Conservation (phyloP, 106 monocot genomes). For the Dendrobium chrysotoxum region DNA sequence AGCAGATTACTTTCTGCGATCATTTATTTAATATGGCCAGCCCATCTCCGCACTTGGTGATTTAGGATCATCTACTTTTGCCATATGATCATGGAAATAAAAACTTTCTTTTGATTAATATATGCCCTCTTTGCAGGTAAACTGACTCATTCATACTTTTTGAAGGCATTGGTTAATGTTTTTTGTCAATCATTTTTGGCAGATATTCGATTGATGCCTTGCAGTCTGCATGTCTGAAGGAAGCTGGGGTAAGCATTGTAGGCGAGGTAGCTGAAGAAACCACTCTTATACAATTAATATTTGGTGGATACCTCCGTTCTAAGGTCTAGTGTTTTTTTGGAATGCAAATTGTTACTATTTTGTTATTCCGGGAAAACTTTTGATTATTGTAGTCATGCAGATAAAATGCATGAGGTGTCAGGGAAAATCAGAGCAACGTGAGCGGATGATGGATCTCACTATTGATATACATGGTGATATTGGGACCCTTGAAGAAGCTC, state of each 20-base stretch:
- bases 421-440: slow-evolving; percentile 54
- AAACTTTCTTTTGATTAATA: background rate
- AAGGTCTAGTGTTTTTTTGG: slow-evolving; percentile 41
- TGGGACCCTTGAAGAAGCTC: slow-evolving; percentile 71
- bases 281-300: slow-evolving; percentile 70
- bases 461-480: slow-evolving; percentile 85
- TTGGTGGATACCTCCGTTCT: slow-evolving; percentile 88
- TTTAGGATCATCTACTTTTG: too few relatives aligned
- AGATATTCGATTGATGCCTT: slow-evolving; percentile 86
- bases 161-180: background rate
- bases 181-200: slow-evolving; percentile 9
- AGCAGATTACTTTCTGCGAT: too few relatives aligned
- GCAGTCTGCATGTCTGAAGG: slow-evolving; percentile 66
- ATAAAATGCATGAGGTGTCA: slow-evolving; percentile 77
- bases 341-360: background rate
- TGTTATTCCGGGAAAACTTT: background rate
- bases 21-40: too few relatives aligned
- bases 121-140: background rate
- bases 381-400: slow-evolving; percentile 28
- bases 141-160: background rate
- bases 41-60: too few relatives aligned
- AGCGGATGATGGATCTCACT: slow-evolving; percentile 89
- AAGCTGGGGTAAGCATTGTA: slow-evolving; percentile 23
- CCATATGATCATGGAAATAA: background rate
- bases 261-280: slow-evolving; percentile 39